phyloP scores from a whole-genome alignment of 805 yeast species.

The Jamesozyma gamospora region DNA sequence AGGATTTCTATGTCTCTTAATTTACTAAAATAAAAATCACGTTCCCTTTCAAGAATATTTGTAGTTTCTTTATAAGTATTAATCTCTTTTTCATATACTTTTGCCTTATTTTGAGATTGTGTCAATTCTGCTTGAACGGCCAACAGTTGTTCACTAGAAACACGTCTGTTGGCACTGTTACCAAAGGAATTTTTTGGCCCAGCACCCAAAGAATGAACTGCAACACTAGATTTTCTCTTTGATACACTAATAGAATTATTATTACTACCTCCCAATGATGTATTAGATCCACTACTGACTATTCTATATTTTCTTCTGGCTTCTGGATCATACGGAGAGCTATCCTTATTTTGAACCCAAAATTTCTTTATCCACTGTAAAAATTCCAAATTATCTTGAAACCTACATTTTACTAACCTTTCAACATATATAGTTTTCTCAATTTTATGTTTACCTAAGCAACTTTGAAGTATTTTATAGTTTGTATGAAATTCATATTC shows the following conservation, averaged over 20 bases:
- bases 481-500: conserved; percentile 74
- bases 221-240: conserved; percentile 17
- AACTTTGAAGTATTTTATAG: conserved; percentile 75
- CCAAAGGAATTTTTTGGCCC: conserved; percentile 18
- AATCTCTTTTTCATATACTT: conserved; percentile 34
- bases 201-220: not conserved
- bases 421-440: conserved; percentile 74
- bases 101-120: conserved; percentile 35
- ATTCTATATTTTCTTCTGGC: conserved; percentile 40
- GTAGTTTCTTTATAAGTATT: conserved; percentile 49
- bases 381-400: conserved; percentile 91
- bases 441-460: conserved; percentile 62
- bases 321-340: conserved; percentile 60
- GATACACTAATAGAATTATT: conserved; percentile 14
- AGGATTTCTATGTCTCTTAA: conserved; percentile 80
- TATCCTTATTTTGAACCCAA: conserved; percentile 71
- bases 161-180: conserved; percentile 14
- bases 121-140: conserved; percentile 37
- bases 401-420: conserved; percentile 68
- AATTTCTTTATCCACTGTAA: conserved; percentile 81
- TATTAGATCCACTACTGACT: conserved; percentile 6
- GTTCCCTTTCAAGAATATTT: conserved; percentile 65
- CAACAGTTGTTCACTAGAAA: conserved; percentile 21
- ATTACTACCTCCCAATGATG: conserved; percentile 2
- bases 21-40: conserved; percentile 85